Percentiles rank a stretch among this genome's conserved stretches.
Conservation (phyloP, 2,329 filamentous ascomycete species). For the Fusarium agapanthi region DNA sequence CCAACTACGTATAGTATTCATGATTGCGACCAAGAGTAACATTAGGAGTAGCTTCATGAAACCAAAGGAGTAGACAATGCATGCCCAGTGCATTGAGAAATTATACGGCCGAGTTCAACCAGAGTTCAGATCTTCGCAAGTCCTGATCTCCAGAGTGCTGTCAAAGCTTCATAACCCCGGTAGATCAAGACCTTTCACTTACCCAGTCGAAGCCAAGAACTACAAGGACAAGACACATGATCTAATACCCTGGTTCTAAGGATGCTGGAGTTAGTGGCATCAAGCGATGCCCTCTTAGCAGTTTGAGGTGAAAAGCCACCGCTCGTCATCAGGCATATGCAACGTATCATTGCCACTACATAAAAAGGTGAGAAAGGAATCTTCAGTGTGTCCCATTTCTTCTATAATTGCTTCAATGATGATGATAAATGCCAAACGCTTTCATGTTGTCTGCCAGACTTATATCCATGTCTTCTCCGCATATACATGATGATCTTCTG, state of each 20-base stretch:
- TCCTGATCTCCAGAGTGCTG: too few species aligned
- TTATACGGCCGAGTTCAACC: background rate
- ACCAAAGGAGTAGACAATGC: background rate
- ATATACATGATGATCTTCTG: slow-evolving; percentile 19
- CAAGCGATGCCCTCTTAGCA: background rate
- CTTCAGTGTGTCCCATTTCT: slow-evolving; percentile 15
- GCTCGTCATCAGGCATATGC: background rate
- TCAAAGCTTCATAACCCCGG: background rate
- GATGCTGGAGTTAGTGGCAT: background rate
- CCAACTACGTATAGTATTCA: background rate
- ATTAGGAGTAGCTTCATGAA: background rate
- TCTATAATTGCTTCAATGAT: slow-evolving; percentile 22
- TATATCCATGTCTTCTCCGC: slow-evolving; percentile 10
- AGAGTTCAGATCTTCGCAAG: background rate
- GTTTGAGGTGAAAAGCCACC: background rate
- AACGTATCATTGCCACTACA: background rate
- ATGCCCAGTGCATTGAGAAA: background rate
- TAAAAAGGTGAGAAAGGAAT: background rate
- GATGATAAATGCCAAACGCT: slow-evolving; percentile 20
- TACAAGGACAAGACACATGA: background rate
- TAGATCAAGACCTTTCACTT: background rate
- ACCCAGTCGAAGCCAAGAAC: background rate
- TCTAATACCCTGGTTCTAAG: background rate
- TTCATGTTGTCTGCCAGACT: slow-evolving; percentile 13
- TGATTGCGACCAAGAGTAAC: background rate